Evolutionary conservation across 768 basidiomycete genomes (phyloP).

Genomic region (Suillus lakei): DNA sequence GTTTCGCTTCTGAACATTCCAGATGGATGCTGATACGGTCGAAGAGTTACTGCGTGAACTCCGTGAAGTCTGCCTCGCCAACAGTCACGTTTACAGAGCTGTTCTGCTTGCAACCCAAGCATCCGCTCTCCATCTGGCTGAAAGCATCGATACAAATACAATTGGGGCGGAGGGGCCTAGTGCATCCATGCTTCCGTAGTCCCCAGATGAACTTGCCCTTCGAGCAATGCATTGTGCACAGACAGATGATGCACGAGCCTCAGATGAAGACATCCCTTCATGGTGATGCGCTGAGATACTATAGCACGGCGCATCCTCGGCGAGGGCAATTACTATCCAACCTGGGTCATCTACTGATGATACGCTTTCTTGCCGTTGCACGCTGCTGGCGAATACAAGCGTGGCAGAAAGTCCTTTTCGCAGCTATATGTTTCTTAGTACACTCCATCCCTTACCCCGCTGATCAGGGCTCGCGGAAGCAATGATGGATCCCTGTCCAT

Average conservation of each 20-base stretch:
- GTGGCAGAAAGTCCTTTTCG: neutral
- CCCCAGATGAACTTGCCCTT: neutral
- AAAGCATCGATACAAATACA: neutral
- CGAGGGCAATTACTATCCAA: constrained; percentile 12
- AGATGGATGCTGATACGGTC: neutral
- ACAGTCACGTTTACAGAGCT: neutral
- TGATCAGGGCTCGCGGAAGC: constrained; percentile 12
- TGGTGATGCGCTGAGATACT: neutral
- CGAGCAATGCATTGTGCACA: neutral
- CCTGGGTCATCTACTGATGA: constrained; percentile 10
- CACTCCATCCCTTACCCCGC: constrained; percentile 12
- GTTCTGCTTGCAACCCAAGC: neutral
- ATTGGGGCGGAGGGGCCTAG: too few species aligned
- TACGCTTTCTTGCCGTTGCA: constrained; percentile 16
- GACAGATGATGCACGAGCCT: neutral
- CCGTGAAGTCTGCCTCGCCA: neutral
- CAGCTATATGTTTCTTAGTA: constrained; percentile 15
- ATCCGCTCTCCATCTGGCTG: neutral
- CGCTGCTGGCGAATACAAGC: constrained; percentile 10
- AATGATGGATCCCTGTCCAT: neutral
- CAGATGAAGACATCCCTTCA: neutral
- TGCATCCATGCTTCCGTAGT: too few species aligned
- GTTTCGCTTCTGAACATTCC: neutral
- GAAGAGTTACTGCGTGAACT: neutral
- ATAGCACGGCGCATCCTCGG: neutral